Base-by-base conservation (phyloP, 306 rosid species). In the Sindora glabra region DNA sequence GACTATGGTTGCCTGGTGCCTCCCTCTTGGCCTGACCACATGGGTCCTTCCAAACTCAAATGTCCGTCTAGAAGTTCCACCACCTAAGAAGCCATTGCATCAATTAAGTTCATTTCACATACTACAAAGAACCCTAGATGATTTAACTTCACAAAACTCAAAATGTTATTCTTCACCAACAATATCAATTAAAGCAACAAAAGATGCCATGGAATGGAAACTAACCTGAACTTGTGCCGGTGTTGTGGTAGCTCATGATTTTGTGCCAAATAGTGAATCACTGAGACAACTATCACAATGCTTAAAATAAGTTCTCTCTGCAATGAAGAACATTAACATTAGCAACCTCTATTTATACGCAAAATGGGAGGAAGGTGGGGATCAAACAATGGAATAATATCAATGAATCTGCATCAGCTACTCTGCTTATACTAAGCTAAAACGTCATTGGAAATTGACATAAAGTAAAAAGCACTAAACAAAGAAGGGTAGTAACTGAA, bases 41-140 rank as follows among this genome's bases (percentile, higher is more conserved):
- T 89, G 82, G 7, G 97, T 89, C 86, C 95, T 81, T 61, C 97
- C 97, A 67, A 89, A 89, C 75, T 90, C 95, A 46, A 84, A 72
- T 53, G 81, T 52, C 79, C 86, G 80, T 58, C 82, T 59, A 55
- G 75, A 70, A 68, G 78, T 78, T 77, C 94, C 76, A 78, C 85
- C 76, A 60, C 84, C 97, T 90, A 71, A 74, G 56, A 72, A n/a
- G n/a, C n/a, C 64, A 77, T 63, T 65, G 69, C 55, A 79, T 33
- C 73, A 71, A 71, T 6, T 54, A 70, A 73, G 23, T 59, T 71
- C 68, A 71, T 18, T 67, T n/a, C 51, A 54, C 48, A 77, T 27
- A 68, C n/a, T 59, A 62, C 25, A 65, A 72, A 65, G 54, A 62
- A 39, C 15, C 27, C 56, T 42, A 56, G 56, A 61, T 48, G 10